Percentiles rank a stretch among this genome's conserved stretches.
Conservation (phyloP, 345 rosid species). For the Eucalyptus grandis region DNA sequence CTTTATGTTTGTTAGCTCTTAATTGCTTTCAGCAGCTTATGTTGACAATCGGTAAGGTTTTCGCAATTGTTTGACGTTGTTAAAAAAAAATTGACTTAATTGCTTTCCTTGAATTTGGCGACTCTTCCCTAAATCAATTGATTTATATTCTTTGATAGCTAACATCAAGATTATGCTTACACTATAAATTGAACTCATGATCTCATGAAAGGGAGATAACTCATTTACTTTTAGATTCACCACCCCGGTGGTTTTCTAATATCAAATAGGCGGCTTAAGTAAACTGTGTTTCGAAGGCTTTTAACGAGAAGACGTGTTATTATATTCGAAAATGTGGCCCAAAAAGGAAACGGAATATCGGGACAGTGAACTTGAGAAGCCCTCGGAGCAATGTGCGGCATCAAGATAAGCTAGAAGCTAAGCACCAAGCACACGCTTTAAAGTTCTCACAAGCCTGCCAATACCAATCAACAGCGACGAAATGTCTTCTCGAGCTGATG, state of each 20-base stretch:
- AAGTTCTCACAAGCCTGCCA: background rate
- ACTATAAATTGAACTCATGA: background rate
- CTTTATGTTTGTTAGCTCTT: background rate
- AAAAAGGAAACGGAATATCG: background rate
- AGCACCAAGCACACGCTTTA: background rate
- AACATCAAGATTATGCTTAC: background rate
- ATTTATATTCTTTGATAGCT: background rate
- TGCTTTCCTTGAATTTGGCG: background rate
- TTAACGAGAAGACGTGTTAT: background rate
- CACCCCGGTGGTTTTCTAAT: background rate
- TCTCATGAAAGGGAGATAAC: background rate
- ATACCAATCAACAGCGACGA: background rate
- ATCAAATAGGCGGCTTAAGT: background rate
- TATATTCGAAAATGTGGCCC: background rate
- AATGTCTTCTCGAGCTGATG: background rate
- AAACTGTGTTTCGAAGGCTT: background rate
- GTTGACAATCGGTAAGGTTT: background rate
- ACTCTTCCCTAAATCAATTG: background rate
- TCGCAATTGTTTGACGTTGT: background rate
- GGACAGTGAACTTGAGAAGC: background rate
- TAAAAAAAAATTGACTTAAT: background rate
- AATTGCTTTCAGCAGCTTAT: background rate
- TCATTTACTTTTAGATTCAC: background rate
- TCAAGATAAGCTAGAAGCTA: background rate
- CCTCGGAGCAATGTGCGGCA: background rate